These are phyloP conservation scores for Penicillium sp. DNA, from an alignment of 2,329 filamentous ascomycete genomes.

Conservation along the genomic window DNA sequence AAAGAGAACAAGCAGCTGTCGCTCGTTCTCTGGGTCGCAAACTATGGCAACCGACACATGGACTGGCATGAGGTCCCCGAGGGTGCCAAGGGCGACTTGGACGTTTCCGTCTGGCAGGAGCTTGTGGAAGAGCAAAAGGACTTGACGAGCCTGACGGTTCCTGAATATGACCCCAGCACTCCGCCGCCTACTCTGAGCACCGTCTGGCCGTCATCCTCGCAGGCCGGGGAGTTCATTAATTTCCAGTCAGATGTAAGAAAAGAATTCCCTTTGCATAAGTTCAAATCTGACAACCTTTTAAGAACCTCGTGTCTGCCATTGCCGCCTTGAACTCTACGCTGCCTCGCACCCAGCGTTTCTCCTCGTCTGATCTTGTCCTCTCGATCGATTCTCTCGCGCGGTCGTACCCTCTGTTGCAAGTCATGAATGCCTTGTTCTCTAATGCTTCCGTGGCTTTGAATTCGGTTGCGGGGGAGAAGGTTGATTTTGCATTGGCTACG, in stretches of 20 bases:
- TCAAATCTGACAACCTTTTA: background rate
- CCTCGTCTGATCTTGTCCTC: slow-evolving; percentile 72
- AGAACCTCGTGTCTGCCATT: slow-evolving; percentile 84
- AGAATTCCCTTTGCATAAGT: background rate
- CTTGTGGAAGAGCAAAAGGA: slow-evolving; percentile 67
- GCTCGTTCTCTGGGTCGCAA: slow-evolving; percentile 86
- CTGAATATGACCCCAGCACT: slow-evolving; percentile 54
- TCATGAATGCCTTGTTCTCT: slow-evolving; percentile 75
- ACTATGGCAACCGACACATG: slow-evolving; percentile 84
- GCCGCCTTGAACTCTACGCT: slow-evolving; percentile 72
- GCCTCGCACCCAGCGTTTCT: slow-evolving; percentile 69
- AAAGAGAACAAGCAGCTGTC: slow-evolving; percentile 66
- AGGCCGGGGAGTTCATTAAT: slow-evolving; percentile 66
- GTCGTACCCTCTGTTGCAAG: slow-evolving; percentile 73
- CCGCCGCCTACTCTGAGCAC: slow-evolving; percentile 45
- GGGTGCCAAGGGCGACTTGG: slow-evolving; percentile 67
- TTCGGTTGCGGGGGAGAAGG: slow-evolving; percentile 70
- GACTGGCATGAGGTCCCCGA: slow-evolving; percentile 89
- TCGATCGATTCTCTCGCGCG: slow-evolving; percentile 76
- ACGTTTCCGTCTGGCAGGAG: slow-evolving; percentile 90
- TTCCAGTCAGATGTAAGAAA: slow-evolving; percentile 66
- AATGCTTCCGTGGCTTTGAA: slow-evolving; percentile 84
- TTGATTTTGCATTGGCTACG: slow-evolving; percentile 69
- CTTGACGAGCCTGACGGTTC: slow-evolving; percentile 59
- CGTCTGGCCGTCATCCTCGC: slow-evolving; percentile 38